Base-by-base conservation (phyloP, 1,284 basidiomycete species). In the Hortiboletus rubellus region DNA sequence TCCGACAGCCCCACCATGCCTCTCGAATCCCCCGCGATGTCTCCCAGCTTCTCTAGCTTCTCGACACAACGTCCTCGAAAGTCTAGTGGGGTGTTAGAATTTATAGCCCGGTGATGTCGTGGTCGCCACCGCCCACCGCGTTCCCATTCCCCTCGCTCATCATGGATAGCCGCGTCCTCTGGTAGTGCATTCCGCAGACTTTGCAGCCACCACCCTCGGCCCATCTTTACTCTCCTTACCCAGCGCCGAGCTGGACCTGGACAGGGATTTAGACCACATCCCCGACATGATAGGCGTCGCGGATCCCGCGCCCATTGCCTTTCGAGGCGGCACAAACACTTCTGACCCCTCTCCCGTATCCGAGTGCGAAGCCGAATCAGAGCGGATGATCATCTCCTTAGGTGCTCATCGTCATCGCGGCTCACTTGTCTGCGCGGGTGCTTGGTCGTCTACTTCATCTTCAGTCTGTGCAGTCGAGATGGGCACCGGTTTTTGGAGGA, bases 281-380 rank as follows among this genome's bases (percentile, higher is more conserved):
- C 60, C 59, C 2, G 69, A 70, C 42, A 60, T 71, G 52, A 73
- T 50, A 12, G 69, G 69, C 0, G 72, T 69, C 43, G 1, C 22
- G 3, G 57, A 58, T 17, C 36, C 54, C 15, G 24, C 3, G 34
- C 42, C 55, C 18, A 46, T 7, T 0, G 44, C 3, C 46, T 49
- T 65, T 33, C 67, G 59, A 22, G 66, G 60, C 0, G 69, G 60
- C 17, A 54, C 24, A 1, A 59, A 57, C 6, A 17, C 52, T 24
- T 65, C 56, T 2, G 61, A 64, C 11, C 2, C 40, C 11, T 30
- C 36, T n/a, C 36, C 52, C 10, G 17, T 34, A 18, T 45, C 52
- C 6, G 15, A 50, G 14, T 18, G 7, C 4, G 22, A 12, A 12
- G 58, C 58, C 1, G 45, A 45, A 33, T 65, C 60, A 2, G 50